phyloP scores from a whole-genome alignment of 768 basidiomycete species.

The Peribolospora baueri region DNA sequence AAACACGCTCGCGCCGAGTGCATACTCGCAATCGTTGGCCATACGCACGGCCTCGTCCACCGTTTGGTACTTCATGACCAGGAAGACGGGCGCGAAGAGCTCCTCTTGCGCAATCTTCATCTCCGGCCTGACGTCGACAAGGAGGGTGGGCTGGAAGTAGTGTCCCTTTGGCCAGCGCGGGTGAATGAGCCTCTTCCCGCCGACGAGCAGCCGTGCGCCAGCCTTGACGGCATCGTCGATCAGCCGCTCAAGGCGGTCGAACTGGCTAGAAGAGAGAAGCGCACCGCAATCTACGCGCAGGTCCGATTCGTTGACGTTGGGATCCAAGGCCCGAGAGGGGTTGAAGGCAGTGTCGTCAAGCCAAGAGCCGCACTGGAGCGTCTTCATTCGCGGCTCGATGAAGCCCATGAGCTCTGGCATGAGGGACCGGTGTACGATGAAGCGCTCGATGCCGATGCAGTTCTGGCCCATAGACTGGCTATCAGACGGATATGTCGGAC shows the following conservation, averaged over 20 bases:
- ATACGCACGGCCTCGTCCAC: conserved; percentile 15
- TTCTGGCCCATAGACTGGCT: conserved; percentile 90
- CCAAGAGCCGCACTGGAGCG: conserved; percentile 51
- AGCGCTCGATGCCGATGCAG: conserved; percentile 85
- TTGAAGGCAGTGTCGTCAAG: conserved; percentile 24
- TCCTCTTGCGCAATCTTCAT: conserved; percentile 63
- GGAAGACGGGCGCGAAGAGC: conserved; percentile 68
- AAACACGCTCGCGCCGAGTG: conserved; percentile 19
- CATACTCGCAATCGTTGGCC: conserved; percentile 18
- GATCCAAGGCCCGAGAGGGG: conserved; percentile 3
- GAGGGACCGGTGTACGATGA: conserved; percentile 57
- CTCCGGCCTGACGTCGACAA: conserved; percentile 44
- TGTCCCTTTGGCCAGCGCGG: conserved; percentile 43
- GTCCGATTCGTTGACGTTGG: conserved; percentile 31
- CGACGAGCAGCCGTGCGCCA: conserved; percentile 39
- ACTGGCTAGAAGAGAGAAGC: conserved; percentile 55
- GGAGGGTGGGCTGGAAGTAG: conserved; percentile 68
- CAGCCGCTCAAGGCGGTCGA: conserved; percentile 36
- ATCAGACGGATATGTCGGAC: background rate
- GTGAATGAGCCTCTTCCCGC: conserved; percentile 43
- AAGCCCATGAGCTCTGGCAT: conserved; percentile 19
- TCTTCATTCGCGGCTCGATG: conserved; percentile 30
- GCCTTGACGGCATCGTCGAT: conserved; percentile 41
- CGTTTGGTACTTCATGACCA: conserved; percentile 23
- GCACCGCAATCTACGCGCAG: conserved; percentile 59